Percentiles rank a stretch among this genome's conserved stretches.
phyloP scores from a whole-genome alignment of 2,329 filamentous ascomycete species.

The Fusarium vanettenii region DNA sequence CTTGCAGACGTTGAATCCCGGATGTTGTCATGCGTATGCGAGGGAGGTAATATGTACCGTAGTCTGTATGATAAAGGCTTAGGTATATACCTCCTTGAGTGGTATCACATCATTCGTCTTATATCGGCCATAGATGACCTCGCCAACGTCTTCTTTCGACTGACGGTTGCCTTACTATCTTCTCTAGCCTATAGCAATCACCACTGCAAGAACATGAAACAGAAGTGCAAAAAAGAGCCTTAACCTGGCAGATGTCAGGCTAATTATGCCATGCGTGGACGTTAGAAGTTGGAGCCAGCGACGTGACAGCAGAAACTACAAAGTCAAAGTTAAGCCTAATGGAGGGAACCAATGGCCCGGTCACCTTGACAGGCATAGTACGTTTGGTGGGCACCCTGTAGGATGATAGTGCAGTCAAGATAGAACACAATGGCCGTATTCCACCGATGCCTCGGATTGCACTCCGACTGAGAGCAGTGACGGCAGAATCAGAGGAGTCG shows the following conservation, averaged over 20 bases:
- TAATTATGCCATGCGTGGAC: neutral
- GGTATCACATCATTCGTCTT: neutral
- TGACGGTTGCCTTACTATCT: neutral
- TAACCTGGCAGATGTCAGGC: neutral
- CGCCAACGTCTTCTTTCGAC: neutral
- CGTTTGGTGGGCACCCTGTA: neutral
- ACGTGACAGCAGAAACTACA: neutral
- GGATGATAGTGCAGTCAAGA: neutral
- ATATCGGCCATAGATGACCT: neutral
- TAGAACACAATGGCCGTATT: neutral
- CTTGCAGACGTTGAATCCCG: neutral
- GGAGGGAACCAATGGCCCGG: neutral
- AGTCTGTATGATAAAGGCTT: neutral
- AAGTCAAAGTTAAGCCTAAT: neutral
- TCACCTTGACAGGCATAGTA: neutral
- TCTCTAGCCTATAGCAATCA: neutral
- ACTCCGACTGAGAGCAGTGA: neutral
- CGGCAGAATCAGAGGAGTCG: neutral
- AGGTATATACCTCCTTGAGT: neutral
- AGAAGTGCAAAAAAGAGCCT: neutral
- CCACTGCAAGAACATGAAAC: neutral
- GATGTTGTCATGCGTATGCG: neutral
- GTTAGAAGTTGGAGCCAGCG: neutral
- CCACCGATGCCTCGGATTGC: neutral
- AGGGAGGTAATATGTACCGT: neutral